Base-by-base conservation (phyloP, 1,284 basidiomycete genomes). In the Inonotus obliquus region DNA sequence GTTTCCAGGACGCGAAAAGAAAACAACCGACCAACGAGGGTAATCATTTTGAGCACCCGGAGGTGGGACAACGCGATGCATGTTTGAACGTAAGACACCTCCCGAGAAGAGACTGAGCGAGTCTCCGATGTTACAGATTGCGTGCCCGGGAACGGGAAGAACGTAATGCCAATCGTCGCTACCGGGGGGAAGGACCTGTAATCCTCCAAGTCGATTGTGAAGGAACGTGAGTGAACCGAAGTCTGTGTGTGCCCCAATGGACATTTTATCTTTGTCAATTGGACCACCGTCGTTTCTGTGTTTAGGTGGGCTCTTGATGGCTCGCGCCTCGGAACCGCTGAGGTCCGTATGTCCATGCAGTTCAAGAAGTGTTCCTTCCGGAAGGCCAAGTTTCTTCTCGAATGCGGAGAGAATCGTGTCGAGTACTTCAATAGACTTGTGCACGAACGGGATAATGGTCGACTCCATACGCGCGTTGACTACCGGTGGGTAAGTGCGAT, bases 81-180 rank as follows among this genome's bases (percentile, higher is more conserved):
- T 71, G 65, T 82, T 84, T 17, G 81, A 83, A 29, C 79, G 76
- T 29, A 86, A 74, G 44, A 86, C 77, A 0, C 84, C 83, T 0
- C 82, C 84, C 19, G 80, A 83, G 67, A 85, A 82, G 27, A 85
- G 71, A 9, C 79, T 69, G 66, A 86, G 73, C 1, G 84, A 80
- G 61, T 86, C 84, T 9, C 84, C 84, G 10, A 86, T 60, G 65
- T 86, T 86, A 69, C 85, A 85, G 29, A 86, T 75, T 1, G 81
- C 81, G 61, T 85, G 80, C 0, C 81, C 80, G 0, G 81, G 79
- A 29, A 88, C 68, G 0, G 86, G 86, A 75, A 81, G 80, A 62
- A 89, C 77, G 64, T 88, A 90, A 66, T 83, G 82, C 88, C 88
- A 91, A 23, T 78, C 71, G n/a, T 82, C 77, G 10, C 79, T 74